phyloP scores from a whole-genome alignment of 768 basidiomycete species.

The Sutorius australiensis region DNA sequence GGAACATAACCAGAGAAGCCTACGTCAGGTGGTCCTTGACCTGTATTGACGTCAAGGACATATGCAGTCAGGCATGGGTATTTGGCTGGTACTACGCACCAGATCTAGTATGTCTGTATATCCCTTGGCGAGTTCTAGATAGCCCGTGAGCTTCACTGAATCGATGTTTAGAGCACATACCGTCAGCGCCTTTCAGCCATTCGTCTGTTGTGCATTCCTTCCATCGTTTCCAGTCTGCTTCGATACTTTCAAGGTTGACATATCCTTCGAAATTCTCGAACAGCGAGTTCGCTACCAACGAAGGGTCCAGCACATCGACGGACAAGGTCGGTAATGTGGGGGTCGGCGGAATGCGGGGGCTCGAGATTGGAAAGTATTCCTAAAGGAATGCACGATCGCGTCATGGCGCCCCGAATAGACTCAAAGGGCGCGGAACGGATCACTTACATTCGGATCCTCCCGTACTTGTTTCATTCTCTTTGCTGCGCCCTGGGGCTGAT shows the following conservation, averaged over 20 bases:
- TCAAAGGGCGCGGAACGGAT: neutral
- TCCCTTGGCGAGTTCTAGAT: slow-evolving; percentile 19
- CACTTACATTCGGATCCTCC: slow-evolving; percentile 19
- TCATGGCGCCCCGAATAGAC: neutral
- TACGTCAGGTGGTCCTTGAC: slow-evolving; percentile 31
- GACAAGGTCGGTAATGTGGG: slow-evolving; percentile 7
- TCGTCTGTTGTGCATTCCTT: slow-evolving; percentile 28
- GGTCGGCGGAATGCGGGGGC: slow-evolving; percentile 16
- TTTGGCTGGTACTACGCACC: slow-evolving; percentile 14
- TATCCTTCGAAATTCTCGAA: slow-evolving; percentile 20
- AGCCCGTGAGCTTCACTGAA: neutral
- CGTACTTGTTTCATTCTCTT: slow-evolving; percentile 18
- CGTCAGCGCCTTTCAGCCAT: slow-evolving; percentile 30
- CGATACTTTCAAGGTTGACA: slow-evolving; percentile 21
- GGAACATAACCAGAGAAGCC: neutral
- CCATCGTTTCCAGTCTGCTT: slow-evolving; percentile 26
- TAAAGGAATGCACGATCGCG: slow-evolving; percentile 1
- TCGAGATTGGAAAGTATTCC: slow-evolving; percentile 23
- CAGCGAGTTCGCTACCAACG: slow-evolving; percentile 11
- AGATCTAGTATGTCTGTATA: slow-evolving; percentile 18
- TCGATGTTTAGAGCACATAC: slow-evolving; percentile 12
- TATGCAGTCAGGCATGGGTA: neutral
- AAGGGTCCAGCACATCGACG: slow-evolving; percentile 1
- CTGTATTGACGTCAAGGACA: slow-evolving; percentile 7
- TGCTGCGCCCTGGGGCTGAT: slow-evolving; percentile 4